These are phyloP conservation scores for Entonaema liquescens DNA, from an alignment of 495 filamentous ascomycete genomes.

Conservation along the genomic window DNA sequence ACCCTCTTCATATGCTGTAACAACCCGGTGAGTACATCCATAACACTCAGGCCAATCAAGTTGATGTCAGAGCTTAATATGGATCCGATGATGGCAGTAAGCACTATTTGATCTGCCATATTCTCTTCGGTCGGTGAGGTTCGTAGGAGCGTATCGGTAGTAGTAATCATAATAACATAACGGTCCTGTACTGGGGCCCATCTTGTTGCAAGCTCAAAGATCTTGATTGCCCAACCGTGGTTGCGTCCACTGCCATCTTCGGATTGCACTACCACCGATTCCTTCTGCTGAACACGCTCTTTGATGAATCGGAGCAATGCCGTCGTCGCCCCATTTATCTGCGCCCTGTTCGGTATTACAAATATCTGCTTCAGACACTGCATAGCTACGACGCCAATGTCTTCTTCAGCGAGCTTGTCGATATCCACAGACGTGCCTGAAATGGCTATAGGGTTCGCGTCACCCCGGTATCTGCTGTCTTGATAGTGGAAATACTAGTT, in stretches of 20 bases:
- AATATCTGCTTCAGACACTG: constrained; percentile 85
- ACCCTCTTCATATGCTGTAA: constrained; percentile 79
- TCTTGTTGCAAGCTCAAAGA: constrained; percentile 77
- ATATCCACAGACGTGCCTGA: constrained; percentile 80
- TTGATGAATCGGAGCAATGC: constrained; percentile 76
- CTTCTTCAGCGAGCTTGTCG: constrained; percentile 85
- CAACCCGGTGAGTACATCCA: constrained; percentile 85
- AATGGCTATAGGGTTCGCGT: constrained; percentile 73
- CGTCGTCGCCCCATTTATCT: constrained; percentile 76
- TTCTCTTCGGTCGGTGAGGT: constrained; percentile 71
- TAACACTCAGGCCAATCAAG: constrained; percentile 91
- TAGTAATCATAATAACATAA: constrained; percentile 81
- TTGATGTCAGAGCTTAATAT: constrained; percentile 88
- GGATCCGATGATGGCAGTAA: constrained; percentile 77
- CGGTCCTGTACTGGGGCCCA: constrained; percentile 94
- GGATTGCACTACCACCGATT: constrained; percentile 51
- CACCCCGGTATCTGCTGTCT: constrained; percentile 72
- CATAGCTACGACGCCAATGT: constrained; percentile 82
- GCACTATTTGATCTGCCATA: constrained; percentile 72
- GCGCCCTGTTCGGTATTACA: constrained; percentile 73
- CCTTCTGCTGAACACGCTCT: constrained; percentile 61
- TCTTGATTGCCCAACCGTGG: constrained; percentile 77
- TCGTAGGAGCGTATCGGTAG: constrained; percentile 75
- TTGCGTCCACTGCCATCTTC: constrained; percentile 46
- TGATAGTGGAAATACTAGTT: constrained; percentile 80